These are phyloP conservation scores for Aspergillus amoenus DNA, from an alignment of 2,329 filamentous ascomycete genomes.

Conservation along the genomic window DNA sequence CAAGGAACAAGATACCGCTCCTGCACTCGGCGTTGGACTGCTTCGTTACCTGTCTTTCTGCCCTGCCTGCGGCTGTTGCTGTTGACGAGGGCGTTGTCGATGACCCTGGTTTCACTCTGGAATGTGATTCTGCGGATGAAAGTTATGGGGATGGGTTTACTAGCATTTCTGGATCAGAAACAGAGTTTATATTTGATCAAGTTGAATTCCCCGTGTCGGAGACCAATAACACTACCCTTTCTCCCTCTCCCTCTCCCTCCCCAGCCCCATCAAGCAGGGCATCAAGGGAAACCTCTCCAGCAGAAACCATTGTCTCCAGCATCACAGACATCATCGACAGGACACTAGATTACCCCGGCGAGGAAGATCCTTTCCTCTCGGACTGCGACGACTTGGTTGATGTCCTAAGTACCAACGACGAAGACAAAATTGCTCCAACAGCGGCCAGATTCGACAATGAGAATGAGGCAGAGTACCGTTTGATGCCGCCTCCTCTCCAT, in stretches of 20 bases:
- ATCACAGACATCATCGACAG: conserved; percentile 30
- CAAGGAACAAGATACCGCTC: conserved; percentile 43
- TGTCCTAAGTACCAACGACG: background rate
- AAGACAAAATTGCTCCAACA: background rate
- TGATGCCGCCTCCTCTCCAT: conserved; percentile 12
- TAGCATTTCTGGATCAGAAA: background rate
- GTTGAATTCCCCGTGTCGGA: conserved; percentile 11
- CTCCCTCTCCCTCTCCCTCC: background rate
- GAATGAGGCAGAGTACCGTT: background rate
- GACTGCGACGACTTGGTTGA: conserved; percentile 10
- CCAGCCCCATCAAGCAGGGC: background rate
- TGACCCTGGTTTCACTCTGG: background rate
- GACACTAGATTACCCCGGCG: conserved; percentile 14
- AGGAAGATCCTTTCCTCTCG: conserved; percentile 29
- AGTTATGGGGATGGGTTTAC: background rate
- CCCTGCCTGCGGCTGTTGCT: conserved; percentile 22
- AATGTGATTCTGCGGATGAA: background rate
- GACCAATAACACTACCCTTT: background rate
- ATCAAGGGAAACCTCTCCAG: conserved; percentile 8
- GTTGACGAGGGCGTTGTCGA: background rate
- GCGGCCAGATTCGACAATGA: background rate
- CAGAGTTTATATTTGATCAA: background rate
- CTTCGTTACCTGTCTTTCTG: conserved; percentile 35
- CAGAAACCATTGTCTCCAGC: conserved; percentile 20
- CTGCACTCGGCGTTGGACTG: conserved; percentile 42